phyloP scores from a whole-genome alignment of 768 basidiomycete genomes.

The Lepiota venenata region DNA sequence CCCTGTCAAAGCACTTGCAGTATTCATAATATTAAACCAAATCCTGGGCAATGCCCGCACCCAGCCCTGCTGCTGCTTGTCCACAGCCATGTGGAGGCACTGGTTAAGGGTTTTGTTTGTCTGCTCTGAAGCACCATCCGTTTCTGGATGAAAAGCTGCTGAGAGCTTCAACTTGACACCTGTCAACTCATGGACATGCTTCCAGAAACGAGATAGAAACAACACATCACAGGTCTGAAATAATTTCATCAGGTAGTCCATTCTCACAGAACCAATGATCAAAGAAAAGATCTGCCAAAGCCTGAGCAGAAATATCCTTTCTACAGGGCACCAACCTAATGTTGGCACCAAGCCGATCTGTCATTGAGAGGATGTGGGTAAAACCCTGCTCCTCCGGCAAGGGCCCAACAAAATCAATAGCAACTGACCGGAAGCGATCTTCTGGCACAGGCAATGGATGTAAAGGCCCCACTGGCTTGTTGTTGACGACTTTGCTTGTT shows the following conservation, averaged over 20 bases:
- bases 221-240: conserved; percentile 29
- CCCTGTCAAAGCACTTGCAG: conserved; percentile 26
- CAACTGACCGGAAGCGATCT: background rate
- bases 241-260: conserved; percentile 25
- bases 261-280: conserved; percentile 27
- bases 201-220: conserved; percentile 28
- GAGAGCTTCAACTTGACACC: conserved; percentile 30
- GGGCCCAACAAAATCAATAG: conserved; percentile 12
- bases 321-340: conserved; percentile 11
- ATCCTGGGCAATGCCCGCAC: conserved; percentile 19
- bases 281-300: conserved; percentile 17
- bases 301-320: background rate
- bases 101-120: conserved; percentile 33
- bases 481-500: conserved; percentile 31
- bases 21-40: conserved; percentile 32
- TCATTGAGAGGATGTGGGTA: conserved; percentile 4
- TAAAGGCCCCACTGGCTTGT: conserved; percentile 27
- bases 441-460: conserved; percentile 18
- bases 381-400: background rate
- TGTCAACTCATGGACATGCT: conserved; percentile 20
- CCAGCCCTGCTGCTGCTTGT: conserved; percentile 31
- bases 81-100: conserved; percentile 23
- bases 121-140: conserved; percentile 31
- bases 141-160: conserved; percentile 34
- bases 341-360: conserved; percentile 7